Evolutionary conservation across 306 rosid species (phyloP).

Genomic region (Myrica gale): DNA sequence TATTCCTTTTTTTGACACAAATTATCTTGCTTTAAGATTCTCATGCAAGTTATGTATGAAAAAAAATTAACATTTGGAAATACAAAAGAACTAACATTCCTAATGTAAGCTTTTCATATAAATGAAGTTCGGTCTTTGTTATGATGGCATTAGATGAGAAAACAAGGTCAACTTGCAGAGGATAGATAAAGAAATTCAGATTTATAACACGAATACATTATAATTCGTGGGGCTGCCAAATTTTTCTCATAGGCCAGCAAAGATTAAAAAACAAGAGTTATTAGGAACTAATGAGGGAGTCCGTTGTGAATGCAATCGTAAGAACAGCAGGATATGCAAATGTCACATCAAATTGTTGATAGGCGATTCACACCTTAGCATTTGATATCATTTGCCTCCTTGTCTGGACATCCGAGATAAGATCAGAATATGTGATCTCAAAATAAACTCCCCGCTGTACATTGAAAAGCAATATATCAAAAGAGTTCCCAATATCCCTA

Average conservation of each 20-base stretch:
- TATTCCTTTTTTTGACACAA: background rate
- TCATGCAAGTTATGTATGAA: background rate
- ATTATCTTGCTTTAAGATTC: background rate
- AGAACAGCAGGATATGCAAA: background rate
- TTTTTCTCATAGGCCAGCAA: background rate
- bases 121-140: background rate
- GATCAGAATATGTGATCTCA: constrained; percentile 60
- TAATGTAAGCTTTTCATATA: background rate
- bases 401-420: constrained; percentile 46
- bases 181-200: background rate
- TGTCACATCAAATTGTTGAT: background rate
- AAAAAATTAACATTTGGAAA: background rate
- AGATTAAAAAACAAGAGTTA: background rate
- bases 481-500: background rate
- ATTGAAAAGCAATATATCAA: constrained; percentile 17
- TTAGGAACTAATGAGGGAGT: background rate
- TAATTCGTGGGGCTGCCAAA: background rate
- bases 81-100: background rate
- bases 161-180: background rate
- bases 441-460: constrained; percentile 78
- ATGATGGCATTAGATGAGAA: background rate
- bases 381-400: constrained; percentile 70
- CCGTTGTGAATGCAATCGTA: background rate
- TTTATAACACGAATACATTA: background rate
- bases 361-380: constrained; percentile 57